phyloP scores from a whole-genome alignment of 1,284 basidiomycete species.

The Erythrobasidium hasegawianum region DNA sequence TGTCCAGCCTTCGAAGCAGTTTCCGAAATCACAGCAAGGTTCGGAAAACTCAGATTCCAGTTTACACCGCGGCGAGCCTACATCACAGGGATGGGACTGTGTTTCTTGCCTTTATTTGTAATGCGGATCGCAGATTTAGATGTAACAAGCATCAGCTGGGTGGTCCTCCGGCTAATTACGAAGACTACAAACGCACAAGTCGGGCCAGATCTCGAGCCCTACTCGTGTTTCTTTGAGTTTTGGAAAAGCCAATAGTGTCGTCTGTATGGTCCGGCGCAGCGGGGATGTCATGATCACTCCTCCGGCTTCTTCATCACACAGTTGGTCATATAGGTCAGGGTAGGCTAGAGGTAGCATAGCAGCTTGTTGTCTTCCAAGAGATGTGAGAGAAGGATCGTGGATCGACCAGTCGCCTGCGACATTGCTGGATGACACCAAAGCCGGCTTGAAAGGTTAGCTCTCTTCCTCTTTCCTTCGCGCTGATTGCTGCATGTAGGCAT shows the following conservation, averaged over 20 bases:
- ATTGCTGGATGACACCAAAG: conserved; percentile 12
- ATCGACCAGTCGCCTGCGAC: conserved; percentile 26
- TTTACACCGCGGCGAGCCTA: conserved; percentile 19
- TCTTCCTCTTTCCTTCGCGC: too few species aligned
- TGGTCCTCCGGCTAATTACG: neutral
- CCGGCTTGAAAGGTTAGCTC: too few species aligned
- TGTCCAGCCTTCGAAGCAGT: conserved; percentile 27
- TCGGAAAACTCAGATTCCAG: conserved; percentile 14
- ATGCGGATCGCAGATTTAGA: neutral
- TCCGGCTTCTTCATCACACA: neutral
- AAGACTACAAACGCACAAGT: conserved; percentile 9
- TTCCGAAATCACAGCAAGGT: conserved; percentile 23
- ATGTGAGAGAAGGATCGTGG: conserved; percentile 22
- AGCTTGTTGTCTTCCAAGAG: conserved; percentile 25
- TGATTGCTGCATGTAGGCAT: neutral
- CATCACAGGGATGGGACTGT: conserved; percentile 32
- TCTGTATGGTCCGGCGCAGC: conserved; percentile 21
- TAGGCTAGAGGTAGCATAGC: conserved; percentile 10
- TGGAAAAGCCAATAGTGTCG: conserved; percentile 20
- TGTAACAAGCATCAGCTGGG: neutral
- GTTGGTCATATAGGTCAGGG: conserved; percentile 11
- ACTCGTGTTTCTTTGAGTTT: conserved; percentile 11
- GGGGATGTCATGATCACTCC: conserved; percentile 18
- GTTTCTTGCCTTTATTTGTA: conserved; percentile 23
- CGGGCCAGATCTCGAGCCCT: conserved; percentile 19